phyloP scores from a whole-genome alignment of 345 rosid species.

The Arabis alpina region DNA sequence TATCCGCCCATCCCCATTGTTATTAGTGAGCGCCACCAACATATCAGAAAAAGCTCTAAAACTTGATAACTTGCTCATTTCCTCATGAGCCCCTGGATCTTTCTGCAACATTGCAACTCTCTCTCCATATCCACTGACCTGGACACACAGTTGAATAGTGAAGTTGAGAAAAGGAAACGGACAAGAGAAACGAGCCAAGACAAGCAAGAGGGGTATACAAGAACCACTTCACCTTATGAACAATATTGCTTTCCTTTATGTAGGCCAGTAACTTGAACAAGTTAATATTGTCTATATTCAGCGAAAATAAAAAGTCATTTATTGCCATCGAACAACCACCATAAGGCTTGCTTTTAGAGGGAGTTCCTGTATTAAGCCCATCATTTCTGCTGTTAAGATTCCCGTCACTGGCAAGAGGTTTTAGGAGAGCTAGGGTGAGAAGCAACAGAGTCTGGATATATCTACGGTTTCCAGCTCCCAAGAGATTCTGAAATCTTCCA shows the following conservation, averaged over 20 bases:
- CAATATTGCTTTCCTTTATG: constrained; percentile 78
- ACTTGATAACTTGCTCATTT: constrained; percentile 64
- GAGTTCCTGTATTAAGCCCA: constrained; percentile 45
- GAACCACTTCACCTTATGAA: constrained; percentile 73
- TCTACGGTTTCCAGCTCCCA: constrained; percentile 95
- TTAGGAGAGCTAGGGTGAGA: constrained; percentile 67
- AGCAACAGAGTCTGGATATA: constrained; percentile 85
- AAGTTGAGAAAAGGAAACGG: constrained; percentile 16
- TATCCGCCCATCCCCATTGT: constrained; percentile 83
- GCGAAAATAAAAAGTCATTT: constrained; percentile 81
- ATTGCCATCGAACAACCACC: constrained; percentile 69
- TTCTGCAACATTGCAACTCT: constrained; percentile 54
- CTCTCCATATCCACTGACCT: constrained; percentile 86
- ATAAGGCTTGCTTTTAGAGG: constrained; percentile 41
- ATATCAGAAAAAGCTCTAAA: constrained; percentile 74
- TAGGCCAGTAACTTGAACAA: constrained; percentile 76
- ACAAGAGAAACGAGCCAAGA: constrained; percentile 17
- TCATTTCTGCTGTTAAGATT: constrained; percentile 38
- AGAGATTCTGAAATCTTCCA: constrained; percentile 62
- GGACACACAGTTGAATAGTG: constrained; percentile 20
- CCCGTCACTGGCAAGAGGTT: constrained; percentile 50
- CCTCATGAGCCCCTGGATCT: constrained; percentile 49
- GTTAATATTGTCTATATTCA: constrained; percentile 87
- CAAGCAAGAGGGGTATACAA: constrained; percentile 6
- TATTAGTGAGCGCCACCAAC: constrained; percentile 72